A percentile compares a stretch with the other conserved stretches of the same genome.
phyloP scores from a whole-genome alignment of 2,329 filamentous ascomycete genomes.

The Aspergillus jensenii region DNA sequence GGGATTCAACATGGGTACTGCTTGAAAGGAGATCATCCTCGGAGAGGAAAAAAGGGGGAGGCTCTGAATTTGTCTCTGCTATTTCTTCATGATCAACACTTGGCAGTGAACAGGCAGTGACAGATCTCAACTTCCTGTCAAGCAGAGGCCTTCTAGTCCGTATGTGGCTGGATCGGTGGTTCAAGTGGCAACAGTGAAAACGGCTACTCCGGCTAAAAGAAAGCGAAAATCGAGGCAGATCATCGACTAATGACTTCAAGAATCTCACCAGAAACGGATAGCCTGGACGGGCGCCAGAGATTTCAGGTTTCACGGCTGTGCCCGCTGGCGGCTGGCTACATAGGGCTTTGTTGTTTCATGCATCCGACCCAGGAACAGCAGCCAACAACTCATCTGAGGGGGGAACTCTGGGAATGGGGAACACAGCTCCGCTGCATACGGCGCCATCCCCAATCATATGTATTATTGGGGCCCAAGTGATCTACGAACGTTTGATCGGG shows the following conservation, averaged over 20 bases:
- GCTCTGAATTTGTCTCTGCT: conserved; percentile 2
- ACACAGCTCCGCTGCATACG: conserved; percentile 1
- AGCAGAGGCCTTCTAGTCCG: neutral
- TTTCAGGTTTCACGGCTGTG: conserved; percentile 17
- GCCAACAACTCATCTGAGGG: neutral
- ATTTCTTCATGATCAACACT: conserved; percentile 3
- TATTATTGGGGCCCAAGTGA: conserved; percentile 1
- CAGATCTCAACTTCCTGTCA: conserved; percentile 14
- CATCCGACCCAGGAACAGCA: conserved; percentile 5
- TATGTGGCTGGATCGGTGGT: conserved; percentile 7
- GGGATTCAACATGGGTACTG: conserved; percentile 11
- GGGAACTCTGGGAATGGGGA: neutral
- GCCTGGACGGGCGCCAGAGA: neutral
- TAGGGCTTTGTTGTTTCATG: conserved; percentile 24
- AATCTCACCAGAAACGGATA: neutral
- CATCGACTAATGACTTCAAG: neutral
- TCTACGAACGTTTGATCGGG: conserved; percentile 12
- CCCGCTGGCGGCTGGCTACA: conserved; percentile 26
- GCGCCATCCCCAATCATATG: conserved; percentile 1
- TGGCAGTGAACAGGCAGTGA: conserved; percentile 18
- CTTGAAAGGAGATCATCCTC: conserved; percentile 8
- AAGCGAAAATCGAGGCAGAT: neutral
- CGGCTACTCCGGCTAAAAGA: neutral
- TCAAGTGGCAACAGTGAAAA: neutral
- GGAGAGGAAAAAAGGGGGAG: neutral